Evolutionary conservation across 164 flowering plant species (phyloP), one percentile per base, ranked within the genome.

Genomic region (Paratinospora sagittata): DNA sequence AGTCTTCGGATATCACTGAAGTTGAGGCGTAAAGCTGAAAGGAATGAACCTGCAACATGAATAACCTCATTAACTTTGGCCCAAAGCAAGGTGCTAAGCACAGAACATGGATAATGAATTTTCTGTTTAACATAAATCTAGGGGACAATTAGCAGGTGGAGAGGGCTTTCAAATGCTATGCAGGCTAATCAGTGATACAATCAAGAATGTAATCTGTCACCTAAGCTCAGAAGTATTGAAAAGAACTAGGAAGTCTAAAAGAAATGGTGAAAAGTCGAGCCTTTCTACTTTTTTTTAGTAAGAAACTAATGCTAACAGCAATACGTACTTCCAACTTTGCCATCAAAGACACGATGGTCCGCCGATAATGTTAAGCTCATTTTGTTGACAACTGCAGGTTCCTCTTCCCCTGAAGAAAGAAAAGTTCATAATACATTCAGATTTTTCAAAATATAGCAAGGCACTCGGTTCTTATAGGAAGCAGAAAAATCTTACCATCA

Each of bases 281-380:
- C n/a, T n/a, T n/a, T n/a, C n/a, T n/a, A n/a, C n/a, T n/a, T n/a
- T n/a, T 55, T 55, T 55, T 21, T 2, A 2, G 60, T 0, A 63
- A 63, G 2, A 27, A 16, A 63, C 39, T 24, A 27, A 27, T 47
- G 58, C 19, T 52, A 65, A 52, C 62, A 77, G 66, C 62, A 64
- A 52, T 49, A 66, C 79, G 33, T 81, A 92, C 99, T 88, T 87
- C 88, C 98, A 70, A 93, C 93, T 87, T 85, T 82, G 69, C 95
- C 91, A 78, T 96, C 93, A 80, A 87, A 89, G 65, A 93, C 97
- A 24, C 98, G 97, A 77, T 91, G 90, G 80, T 96, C 98, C 49
- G 98, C 98, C 8, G 99, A 96, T 74, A 96, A 76, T 26, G 96
- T 90, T 52, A 96, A 62, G 77, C 68, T 85, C 95, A 93, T 91